Percentiles rank a stretch among this genome's conserved stretches.
phyloP scores from a whole-genome alignment of 345 rosid species.

The Raphanus sativus region DNA sequence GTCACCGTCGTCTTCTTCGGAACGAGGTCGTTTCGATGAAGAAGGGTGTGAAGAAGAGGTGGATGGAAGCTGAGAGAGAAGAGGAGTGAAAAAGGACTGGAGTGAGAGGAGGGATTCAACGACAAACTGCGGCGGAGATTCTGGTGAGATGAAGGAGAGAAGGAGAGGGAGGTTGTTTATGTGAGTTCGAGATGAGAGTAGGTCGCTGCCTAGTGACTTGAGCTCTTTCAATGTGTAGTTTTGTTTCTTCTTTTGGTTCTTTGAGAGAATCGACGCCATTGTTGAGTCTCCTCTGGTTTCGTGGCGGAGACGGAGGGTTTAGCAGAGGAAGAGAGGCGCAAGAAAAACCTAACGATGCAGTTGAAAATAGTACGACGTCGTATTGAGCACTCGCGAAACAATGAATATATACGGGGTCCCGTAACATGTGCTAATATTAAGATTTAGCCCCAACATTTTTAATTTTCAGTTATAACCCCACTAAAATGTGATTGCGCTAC shows the following conservation, averaged over 20 bases:
- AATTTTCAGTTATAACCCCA: too few relatives aligned
- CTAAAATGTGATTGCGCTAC: too few relatives aligned
- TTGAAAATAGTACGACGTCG: not conserved
- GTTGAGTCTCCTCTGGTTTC: slow-evolving; percentile 27
- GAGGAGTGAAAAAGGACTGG: slow-evolving; percentile 83
- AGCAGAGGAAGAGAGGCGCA: not conserved
- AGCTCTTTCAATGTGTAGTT: slow-evolving; percentile 57
- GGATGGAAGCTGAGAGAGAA: slow-evolving; percentile 72
- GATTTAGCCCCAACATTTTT: too few relatives aligned
- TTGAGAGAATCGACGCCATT: slow-evolving; percentile 52
- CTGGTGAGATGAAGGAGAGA: slow-evolving; percentile 60
- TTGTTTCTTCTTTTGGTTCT: slow-evolving; percentile 40
- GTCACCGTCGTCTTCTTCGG: slow-evolving; percentile 20
- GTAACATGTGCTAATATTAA: too few relatives aligned
- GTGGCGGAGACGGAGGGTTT: slow-evolving; percentile 16
- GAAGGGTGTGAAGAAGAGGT: slow-evolving; percentile 37
- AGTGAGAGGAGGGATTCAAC: slow-evolving; percentile 87
- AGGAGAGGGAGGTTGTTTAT: slow-evolving; percentile 80
- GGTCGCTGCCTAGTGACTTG: slow-evolving; percentile 61
- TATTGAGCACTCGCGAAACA: too few relatives aligned
- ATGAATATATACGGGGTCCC: too few relatives aligned
- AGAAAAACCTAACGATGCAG: slow-evolving; percentile 12
- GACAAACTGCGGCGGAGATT: slow-evolving; percentile 58
- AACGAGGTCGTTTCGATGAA: slow-evolving; percentile 32
- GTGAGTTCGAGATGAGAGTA: slow-evolving; percentile 74